A percentile compares a stretch with the other conserved stretches of the same genome.
Conservation (phyloP, 192 early-diverging fungal genomes). For the Endogone sp. region DNA sequence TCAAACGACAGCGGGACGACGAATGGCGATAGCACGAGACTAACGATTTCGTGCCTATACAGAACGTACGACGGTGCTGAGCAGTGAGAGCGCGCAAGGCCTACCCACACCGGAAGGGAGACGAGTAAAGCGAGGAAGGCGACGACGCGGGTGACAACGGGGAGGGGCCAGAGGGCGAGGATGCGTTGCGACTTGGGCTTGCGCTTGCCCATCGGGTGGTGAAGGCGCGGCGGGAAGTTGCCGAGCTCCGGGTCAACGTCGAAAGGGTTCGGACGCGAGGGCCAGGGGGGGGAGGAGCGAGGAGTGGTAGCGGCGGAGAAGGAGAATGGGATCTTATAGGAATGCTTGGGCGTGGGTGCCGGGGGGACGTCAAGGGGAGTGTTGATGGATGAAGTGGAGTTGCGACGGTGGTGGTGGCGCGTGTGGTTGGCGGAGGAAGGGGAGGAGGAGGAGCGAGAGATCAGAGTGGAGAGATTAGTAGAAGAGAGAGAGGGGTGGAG, state of each 20-base stretch:
- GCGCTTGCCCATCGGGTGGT: not conserved
- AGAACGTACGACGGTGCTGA: slow-evolving; percentile 24
- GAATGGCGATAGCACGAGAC: slow-evolving; percentile 31
- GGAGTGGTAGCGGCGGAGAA: not conserved
- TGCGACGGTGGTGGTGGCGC: not conserved
- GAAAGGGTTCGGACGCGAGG: too few species aligned
- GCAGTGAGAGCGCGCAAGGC: slow-evolving; percentile 11
- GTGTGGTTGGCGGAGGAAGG: not conserved
- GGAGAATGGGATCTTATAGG: not conserved
- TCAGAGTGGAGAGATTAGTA: not conserved
- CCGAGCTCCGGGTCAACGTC: too few species aligned
- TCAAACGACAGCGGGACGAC: slow-evolving; percentile 26
- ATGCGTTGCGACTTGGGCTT: slow-evolving; percentile 31
- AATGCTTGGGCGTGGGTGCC: not conserved
- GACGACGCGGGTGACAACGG: slow-evolving; percentile 27
- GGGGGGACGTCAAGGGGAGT: not conserved
- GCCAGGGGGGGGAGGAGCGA: not conserved
- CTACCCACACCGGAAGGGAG: slow-evolving; percentile 14
- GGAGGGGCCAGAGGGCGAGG: slow-evolving; percentile 31
- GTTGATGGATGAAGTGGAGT: not conserved
- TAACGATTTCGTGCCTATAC: slow-evolving; percentile 26
- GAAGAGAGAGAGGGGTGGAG: not conserved
- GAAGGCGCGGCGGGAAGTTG: too few species aligned
- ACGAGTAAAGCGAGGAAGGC: slow-evolving; percentile 19
- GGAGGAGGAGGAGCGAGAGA: not conserved